Base-by-base conservation (phyloP, 805 yeast species). In the Wickerhamomyces xylosicus region DNA sequence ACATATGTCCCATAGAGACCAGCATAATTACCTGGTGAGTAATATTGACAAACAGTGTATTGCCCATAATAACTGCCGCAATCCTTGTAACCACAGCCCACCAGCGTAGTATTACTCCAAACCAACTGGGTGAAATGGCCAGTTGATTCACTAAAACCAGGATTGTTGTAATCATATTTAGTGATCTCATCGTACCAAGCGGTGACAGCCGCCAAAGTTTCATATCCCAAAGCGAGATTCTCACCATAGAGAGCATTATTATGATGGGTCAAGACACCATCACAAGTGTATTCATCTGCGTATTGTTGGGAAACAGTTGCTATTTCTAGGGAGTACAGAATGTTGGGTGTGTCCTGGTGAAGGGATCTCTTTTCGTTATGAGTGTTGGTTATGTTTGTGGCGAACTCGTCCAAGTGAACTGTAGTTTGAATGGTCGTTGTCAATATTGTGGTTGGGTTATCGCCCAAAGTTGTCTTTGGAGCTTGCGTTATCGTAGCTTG, bases 61-160 rank as follows among this genome's bases (percentile, higher is more conserved):
- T 65, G 62, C 15, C 74, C 72, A 54, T 66, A 65, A 43, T 60
- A 61, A 4, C 45, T 41, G 22, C 72, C 62, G 56, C 94, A 84
- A 45, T 69, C 61, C 48, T 71, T 71, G 52, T 61, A 61, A 18
- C 81, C 92, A 63, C 95, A 85, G 16, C 94, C 95, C 14, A 85
- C 41, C 46, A 66, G 57, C 9, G 76, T 66, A 22, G 85, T 64
- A 20, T 63, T 57, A 46, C 67, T 70, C 95, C 95, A 85, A 25
- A 85, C 74, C 35, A 85, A 63, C 57, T 83, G 92, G 17, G 94
- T 82, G 62, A 83, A 84, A 59, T 84, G 95, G 15, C 89, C 90
- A 14, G 87, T 74, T 2, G 56, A 51, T 22, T 53, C 62, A 34
- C 66, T 49, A 58, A 64, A 71, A 2, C 60, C 67, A 4, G 76